Base-by-base conservation (phyloP, 106 monocot genomes). In the Allium cepa region DNA sequence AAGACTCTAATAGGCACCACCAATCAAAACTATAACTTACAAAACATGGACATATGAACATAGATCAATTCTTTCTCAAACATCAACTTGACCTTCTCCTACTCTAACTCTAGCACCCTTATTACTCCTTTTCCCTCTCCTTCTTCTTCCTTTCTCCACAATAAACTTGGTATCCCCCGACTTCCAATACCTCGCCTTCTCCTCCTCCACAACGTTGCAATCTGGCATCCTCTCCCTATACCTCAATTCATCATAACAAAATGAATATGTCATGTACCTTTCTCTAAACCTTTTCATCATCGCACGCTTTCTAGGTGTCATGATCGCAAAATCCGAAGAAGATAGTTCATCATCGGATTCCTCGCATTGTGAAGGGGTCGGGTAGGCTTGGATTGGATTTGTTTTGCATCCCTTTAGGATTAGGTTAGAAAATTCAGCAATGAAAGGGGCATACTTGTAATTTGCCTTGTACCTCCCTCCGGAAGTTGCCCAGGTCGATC, bases 401-500 rank as follows among this genome's bases (percentile, higher is more conserved):
- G 76, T 53, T 55, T 68, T 75, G 70, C 86, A 86, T 67, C 86
- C 86, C 13, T 66, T 68, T 49, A 86, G 75, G 70, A 76, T 71
- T 15, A 86, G 79, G 67, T 82, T 64, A 62, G 79, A 70, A 68
- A 86, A 86, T 5, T 86, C 86, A 6, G 82, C 57, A 12, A 66
- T 59, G 70, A 82, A 86, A 27, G 86, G 86, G 15, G 78, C 72
- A 71, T 86, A 86, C 60, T 74, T 76, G 79, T 82, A 86, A 26
- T 82, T 75, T 16, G 73, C 70, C 63, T 86, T 86, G 76, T 86
- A 82, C 64, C 69, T 72, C 13, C 86, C 86, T 18, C 79, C 76
- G 46, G 59, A 17, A 27, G 86, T 86, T 1, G 86, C 86, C 86
- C 86, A 86, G 0, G 49, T 63, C 3, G 81, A 82, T 27, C 86